phyloP scores from a whole-genome alignment of 305 asterid genomes.

The Solanum chacoense region DNA sequence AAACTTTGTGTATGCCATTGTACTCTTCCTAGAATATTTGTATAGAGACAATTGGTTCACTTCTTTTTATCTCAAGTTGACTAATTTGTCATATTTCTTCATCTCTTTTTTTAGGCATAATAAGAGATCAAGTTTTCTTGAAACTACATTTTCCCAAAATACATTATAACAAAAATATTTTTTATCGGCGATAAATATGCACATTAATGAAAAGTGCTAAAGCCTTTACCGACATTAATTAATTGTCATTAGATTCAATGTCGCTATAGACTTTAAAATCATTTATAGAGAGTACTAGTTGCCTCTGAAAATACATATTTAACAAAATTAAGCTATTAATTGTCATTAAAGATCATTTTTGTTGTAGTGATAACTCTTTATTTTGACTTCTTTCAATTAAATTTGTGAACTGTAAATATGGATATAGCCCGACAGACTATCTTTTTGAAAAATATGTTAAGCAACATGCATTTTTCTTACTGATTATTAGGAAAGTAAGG shows the following conservation, averaged over 20 bases:
- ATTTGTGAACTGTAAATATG: not conserved
- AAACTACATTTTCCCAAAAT: not conserved
- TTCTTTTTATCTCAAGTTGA: no score
- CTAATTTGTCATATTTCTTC: not conserved
- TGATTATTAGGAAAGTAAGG: not conserved
- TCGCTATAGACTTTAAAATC: not conserved
- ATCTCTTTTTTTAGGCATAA: not conserved
- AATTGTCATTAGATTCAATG: not conserved
- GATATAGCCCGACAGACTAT: not conserved
- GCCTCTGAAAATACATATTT: not conserved
- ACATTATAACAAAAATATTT: no score
- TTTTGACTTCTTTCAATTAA: not conserved
- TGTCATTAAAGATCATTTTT: not conserved
- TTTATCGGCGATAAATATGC: not conserved
- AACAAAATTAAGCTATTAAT: no score
- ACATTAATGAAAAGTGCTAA: not conserved
- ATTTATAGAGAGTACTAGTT: not conserved
- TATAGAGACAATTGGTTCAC: not conserved
- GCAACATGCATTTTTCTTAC: not conserved
- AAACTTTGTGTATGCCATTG: not conserved
- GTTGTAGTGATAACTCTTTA: not conserved
- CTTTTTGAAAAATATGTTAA: no score
- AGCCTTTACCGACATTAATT: not conserved
- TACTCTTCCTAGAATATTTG: not conserved
- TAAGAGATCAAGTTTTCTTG: not conserved